Conservation (phyloP, 176 grass and related monocot species). For the Oryza glaberrima region DNA sequence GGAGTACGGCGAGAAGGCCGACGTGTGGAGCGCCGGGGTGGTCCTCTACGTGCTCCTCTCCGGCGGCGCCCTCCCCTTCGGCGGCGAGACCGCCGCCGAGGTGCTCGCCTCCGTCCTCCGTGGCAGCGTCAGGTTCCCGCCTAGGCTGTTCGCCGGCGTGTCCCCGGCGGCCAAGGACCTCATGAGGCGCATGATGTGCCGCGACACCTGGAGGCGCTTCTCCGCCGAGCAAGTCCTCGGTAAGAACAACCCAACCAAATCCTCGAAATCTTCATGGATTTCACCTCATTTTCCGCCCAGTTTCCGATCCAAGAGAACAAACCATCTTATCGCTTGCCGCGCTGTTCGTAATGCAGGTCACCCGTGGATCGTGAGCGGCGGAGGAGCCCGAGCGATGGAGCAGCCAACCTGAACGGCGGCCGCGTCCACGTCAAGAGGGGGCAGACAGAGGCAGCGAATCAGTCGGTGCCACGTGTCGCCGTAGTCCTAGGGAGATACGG, state of each 20-base stretch:
- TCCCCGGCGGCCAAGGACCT: slow-evolving; percentile 77
- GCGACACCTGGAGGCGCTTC: slow-evolving; percentile 66
- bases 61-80: slow-evolving; percentile 77
- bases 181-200: slow-evolving; percentile 78
- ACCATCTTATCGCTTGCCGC: background rate
- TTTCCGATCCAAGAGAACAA: background rate
- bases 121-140: slow-evolving; percentile 58
- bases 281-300: background rate
- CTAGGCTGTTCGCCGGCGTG: slow-evolving; percentile 63
- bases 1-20: slow-evolving; percentile 82
- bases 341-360: slow-evolving; percentile 57
- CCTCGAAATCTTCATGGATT: background rate
- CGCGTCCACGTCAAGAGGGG: background rate
- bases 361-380: slow-evolving; percentile 77
- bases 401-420: slow-evolving; percentile 24
- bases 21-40: slow-evolving; percentile 88
- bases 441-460: background rate
- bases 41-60: slow-evolving; percentile 84
- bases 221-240: slow-evolving; percentile 83
- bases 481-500: slow-evolving; percentile 7
- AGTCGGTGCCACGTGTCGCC: slow-evolving; percentile 10
- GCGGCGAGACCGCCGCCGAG: slow-evolving; percentile 66
- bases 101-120: slow-evolving; percentile 62
- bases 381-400: slow-evolving; percentile 38
- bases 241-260: slow-evolving; percentile 22